phyloP scores from a whole-genome alignment of 2,329 filamentous ascomycete species.

The Trichoderma cornu-damae region DNA sequence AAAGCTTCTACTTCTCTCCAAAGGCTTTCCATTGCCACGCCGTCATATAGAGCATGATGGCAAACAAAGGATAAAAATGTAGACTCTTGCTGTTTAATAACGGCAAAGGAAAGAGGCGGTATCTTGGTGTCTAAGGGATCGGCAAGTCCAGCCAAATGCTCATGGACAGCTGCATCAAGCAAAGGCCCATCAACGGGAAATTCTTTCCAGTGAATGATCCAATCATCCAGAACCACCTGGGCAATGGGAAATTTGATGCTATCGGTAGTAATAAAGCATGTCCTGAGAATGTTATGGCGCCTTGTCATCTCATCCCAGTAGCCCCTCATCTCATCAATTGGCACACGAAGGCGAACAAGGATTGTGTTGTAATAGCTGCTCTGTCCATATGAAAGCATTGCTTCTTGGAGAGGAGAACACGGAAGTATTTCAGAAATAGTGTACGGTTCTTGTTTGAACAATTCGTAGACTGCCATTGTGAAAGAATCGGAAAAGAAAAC shows the following conservation, averaged over 20 bases:
- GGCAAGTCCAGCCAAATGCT: constrained; percentile 38
- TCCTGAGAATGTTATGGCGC: constrained; percentile 73
- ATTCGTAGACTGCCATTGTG: constrained; percentile 22
- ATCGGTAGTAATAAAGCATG: constrained; percentile 65
- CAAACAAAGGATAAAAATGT: constrained; percentile 46
- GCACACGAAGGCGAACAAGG: constrained; percentile 53
- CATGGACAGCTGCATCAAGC: constrained; percentile 35
- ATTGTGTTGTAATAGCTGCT: constrained; percentile 69
- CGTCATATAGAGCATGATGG: constrained; percentile 87
- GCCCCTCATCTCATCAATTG: constrained; percentile 45
- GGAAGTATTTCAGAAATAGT: constrained; percentile 58
- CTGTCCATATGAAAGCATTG: constrained; percentile 61
- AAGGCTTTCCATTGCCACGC: constrained; percentile 65
- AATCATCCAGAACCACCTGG: constrained; percentile 60
- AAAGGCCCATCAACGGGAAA: constrained; percentile 31
- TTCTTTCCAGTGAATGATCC: constrained; percentile 38
- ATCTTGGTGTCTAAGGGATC: constrained; percentile 40
- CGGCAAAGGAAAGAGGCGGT: constrained; percentile 43
- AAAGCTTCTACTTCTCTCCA: constrained; percentile 64
- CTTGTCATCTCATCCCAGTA: constrained; percentile 59
- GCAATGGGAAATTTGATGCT: constrained; percentile 58
- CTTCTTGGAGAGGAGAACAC: constrained; percentile 82
- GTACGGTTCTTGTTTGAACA: constrained; percentile 24
- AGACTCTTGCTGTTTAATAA: constrained; percentile 32
- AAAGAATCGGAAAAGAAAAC: constrained; percentile 29